Conservation (phyloP, 1,284 basidiomycete genomes). For the Chondrostereum purpureum region DNA sequence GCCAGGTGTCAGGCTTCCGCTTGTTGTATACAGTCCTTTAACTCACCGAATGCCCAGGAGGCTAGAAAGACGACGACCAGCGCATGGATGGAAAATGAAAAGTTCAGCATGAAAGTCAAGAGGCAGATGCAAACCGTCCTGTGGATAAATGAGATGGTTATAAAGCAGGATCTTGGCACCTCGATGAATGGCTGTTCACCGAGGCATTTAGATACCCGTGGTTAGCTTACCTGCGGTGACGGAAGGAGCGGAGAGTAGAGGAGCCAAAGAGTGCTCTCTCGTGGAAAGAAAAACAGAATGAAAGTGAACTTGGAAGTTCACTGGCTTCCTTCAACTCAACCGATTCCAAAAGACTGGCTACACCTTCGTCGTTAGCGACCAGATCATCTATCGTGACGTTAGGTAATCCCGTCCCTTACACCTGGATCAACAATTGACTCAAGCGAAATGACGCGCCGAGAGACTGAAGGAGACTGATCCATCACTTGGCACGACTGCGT, state of each 20-base stretch:
- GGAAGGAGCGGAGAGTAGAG: neutral
- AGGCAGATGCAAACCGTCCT: neutral
- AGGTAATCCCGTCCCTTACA: no score
- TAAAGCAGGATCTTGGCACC: constrained; percentile 1
- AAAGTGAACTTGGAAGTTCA: no score
- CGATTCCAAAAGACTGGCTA: no score
- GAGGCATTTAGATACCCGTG: neutral
- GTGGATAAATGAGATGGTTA: neutral
- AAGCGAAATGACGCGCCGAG: no score
- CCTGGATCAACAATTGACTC: no score
- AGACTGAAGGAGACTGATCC: no score
- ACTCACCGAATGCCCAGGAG: constrained; percentile 24
- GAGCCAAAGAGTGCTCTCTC: no score
- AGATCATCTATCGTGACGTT: no score
- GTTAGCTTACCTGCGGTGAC: neutral
- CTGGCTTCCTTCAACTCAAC: no score
- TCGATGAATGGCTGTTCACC: neutral
- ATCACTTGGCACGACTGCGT: no score
- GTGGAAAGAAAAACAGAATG: no score
- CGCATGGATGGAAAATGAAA: constrained; percentile 15
- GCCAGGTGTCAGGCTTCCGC: constrained; percentile 5
- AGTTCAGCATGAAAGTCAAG: neutral
- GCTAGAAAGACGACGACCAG: constrained; percentile 31
- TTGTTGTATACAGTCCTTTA: constrained; percentile 6
- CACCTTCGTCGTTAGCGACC: no score